phyloP scores from a whole-genome alignment of 345 rosid species.

The Citrus cavaleriei region DNA sequence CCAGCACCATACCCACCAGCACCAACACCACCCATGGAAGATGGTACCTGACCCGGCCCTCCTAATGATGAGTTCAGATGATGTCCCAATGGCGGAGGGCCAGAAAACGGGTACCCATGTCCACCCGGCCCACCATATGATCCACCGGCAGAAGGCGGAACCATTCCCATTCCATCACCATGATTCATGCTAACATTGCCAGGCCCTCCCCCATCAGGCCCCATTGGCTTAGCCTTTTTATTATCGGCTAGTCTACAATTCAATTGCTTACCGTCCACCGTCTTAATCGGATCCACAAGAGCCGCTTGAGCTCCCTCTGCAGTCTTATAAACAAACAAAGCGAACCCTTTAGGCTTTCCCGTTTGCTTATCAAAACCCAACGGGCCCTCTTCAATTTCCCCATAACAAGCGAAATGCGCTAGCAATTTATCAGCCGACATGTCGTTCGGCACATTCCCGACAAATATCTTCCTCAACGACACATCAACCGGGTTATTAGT shows the following conservation, averaged over 20 bases:
- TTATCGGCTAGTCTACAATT: constrained; percentile 76
- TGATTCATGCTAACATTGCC: constrained; percentile 30
- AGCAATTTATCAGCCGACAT: constrained; percentile 63
- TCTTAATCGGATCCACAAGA: constrained; percentile 65
- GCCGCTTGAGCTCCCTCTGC: constrained; percentile 79
- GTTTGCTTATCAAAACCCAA: constrained; percentile 83
- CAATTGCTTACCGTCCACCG: constrained; percentile 65
- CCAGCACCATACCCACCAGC: constrained; percentile 47
- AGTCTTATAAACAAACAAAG: constrained; percentile 79
- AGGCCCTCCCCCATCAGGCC: constrained; percentile 23
- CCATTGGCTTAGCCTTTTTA: constrained; percentile 57
- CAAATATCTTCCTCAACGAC: constrained; percentile 74
- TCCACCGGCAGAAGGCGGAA: constrained; percentile 32
- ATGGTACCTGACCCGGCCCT: constrained; percentile 36
- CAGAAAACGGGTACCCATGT: constrained; percentile 41
- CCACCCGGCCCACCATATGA: constrained; percentile 46
- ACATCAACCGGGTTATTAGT: constrained; percentile 40
- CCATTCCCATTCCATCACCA: constrained; percentile 65
- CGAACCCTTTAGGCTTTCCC: constrained; percentile 80
- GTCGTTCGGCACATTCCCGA: constrained; percentile 71
- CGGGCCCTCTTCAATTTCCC: constrained; percentile 90
- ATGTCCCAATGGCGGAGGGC: constrained; percentile 43
- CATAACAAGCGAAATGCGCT: constrained; percentile 55
- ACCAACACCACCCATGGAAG: constrained; percentile 35
- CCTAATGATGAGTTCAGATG: constrained; percentile 43